phyloP scores from a whole-genome alignment of 495 filamentous ascomycete species.

The Talaromyces proteolyticus region DNA sequence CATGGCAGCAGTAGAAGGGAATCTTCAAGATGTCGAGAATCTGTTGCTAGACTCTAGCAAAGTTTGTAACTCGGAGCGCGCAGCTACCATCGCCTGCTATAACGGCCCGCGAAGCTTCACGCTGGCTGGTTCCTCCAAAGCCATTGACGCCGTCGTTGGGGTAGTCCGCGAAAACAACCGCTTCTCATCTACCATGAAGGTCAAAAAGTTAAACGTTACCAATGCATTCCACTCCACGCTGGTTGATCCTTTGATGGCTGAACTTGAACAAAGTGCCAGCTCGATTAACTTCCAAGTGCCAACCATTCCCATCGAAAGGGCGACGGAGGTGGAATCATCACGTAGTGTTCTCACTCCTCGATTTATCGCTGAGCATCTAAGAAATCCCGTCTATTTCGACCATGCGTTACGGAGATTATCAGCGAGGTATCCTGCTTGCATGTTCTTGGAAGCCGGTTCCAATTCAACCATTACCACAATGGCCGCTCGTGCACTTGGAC shows the following conservation, averaged over 20 bases:
- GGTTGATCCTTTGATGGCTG: constrained; percentile 29
- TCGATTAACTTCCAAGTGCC: constrained; percentile 22
- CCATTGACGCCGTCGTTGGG: constrained; percentile 22
- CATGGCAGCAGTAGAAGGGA: constrained; percentile 45
- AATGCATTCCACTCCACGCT: constrained; percentile 49
- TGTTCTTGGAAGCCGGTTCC: constrained; percentile 48
- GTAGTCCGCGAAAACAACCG: constrained; percentile 6
- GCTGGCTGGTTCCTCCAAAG: constrained; percentile 30
- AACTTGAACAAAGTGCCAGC: constrained; percentile 18
- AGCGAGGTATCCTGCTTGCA: constrained; percentile 18
- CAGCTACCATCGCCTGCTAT: constrained; percentile 38
- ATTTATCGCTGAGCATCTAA: constrained; percentile 38
- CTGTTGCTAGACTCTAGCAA: constrained; percentile 13
- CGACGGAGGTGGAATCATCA: constrained; percentile 16
- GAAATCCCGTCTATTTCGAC: constrained; percentile 43
- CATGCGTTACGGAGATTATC: constrained; percentile 39
- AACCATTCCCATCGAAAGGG: constrained; percentile 23
- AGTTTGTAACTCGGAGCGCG: not conserved
- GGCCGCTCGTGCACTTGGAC: constrained; percentile 22
- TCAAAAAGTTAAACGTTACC: constrained; percentile 38
- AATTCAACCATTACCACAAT: constrained; percentile 40
- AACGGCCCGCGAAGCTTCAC: constrained; percentile 42
- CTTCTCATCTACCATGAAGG: constrained; percentile 14
- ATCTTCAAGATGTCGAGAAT: constrained; percentile 11
- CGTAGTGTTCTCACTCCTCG: constrained; percentile 25